Percentiles rank a stretch among this genome's conserved stretches.
phyloP scores from a whole-genome alignment of 78 protist species.

The Dictyostelium discoideum region DNA sequence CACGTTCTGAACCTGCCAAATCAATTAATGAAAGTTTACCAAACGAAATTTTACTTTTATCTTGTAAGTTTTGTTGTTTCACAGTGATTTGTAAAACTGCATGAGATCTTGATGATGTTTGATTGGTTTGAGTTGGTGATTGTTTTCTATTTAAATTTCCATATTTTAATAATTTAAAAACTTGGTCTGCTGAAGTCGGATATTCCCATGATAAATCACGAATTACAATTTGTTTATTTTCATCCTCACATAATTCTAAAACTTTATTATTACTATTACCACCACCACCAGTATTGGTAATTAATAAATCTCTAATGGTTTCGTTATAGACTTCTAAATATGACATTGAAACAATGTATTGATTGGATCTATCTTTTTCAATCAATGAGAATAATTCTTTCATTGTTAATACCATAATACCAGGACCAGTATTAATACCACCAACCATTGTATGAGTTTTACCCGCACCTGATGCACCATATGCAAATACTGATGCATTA shows the following conservation, averaged over 20 bases:
- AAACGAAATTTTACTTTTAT: not conserved
- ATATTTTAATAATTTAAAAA: conserved; percentile 73
- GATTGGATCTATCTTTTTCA: not conserved
- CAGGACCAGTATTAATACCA: conserved; percentile 21
- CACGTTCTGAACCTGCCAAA: conserved; percentile 97
- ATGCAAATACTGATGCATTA: conserved; percentile 90
- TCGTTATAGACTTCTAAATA: conserved; percentile 96
- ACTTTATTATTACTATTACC: not conserved
- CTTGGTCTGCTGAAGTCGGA: conserved; percentile 61
- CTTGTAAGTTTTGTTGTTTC: not conserved
- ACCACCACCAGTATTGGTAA: not conserved
- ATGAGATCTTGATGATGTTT: conserved; percentile 94
- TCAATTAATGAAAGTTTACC: conserved; percentile 91
- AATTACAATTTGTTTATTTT: conserved; percentile 48
- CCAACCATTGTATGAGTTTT: conserved; percentile 95
- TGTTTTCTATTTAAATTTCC: conserved; percentile 91
- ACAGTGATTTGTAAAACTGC: conserved; percentile 92
- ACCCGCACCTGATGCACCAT: conserved; percentile 91
- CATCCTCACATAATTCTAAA: conserved; percentile 89
- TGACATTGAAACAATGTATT: conserved; percentile 67
- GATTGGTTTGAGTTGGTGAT: conserved; percentile 95
- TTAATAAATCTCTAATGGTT: conserved; percentile 87
- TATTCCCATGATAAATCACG: conserved; percentile 56
- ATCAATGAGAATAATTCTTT: conserved; percentile 88
- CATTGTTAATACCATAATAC: conserved; percentile 94